These are phyloP conservation scores for Berkeleyomyces rouxiae DNA, from an alignment of 2,329 filamentous ascomycete genomes.

Conservation along the genomic window DNA sequence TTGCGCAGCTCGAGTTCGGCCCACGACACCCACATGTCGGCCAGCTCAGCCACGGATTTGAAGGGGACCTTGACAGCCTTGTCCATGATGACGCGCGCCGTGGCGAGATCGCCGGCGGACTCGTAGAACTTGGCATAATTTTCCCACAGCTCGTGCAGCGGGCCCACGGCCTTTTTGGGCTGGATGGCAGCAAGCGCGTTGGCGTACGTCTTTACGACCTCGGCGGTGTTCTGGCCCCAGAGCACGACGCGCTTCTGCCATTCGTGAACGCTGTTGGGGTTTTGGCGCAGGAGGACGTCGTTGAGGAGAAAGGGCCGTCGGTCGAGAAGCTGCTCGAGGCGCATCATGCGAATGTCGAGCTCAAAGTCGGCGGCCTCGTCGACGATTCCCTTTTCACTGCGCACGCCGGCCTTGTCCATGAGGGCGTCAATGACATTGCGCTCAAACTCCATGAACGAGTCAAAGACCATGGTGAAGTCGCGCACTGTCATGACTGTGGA, in stretches of 20 bases:
- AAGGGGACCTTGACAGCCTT: conserved; percentile 97
- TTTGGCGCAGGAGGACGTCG: conserved; percentile 85
- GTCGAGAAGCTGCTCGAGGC: conserved; percentile 97
- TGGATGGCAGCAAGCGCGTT: conserved; percentile 84
- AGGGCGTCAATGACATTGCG: conserved; percentile 84
- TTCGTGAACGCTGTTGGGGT: conserved; percentile 87
- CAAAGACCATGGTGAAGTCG: conserved; percentile 92
- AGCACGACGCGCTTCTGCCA: conserved; percentile 95
- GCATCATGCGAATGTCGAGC: conserved; percentile 90
- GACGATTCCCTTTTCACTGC: conserved; percentile 59
- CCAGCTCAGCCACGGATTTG: conserved; percentile 90
- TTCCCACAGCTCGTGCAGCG: conserved; percentile 88
- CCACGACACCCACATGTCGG: conserved; percentile 99
- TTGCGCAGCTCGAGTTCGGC: conserved; percentile 93
- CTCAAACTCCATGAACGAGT: conserved; percentile 92
- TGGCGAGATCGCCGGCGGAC: conserved; percentile 64
- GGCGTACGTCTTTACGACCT: conserved; percentile 88
- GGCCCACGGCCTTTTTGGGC: conserved; percentile 83
- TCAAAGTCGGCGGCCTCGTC: conserved; percentile 84
- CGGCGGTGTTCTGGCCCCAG: conserved; percentile 83
- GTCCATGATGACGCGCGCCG: conserved; percentile 83
- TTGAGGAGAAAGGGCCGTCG: conserved; percentile 89
- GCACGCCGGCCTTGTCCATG: conserved; percentile 70
- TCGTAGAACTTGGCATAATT: conserved; percentile 98
- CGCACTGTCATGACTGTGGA: conserved; percentile 97